A percentile compares a stretch with the other conserved stretches of the same genome.
These are phyloP conservation scores for Rhizopus sp. DNA, from an alignment of 371 early-diverging fungal genomes.

Conservation along the genomic window DNA sequence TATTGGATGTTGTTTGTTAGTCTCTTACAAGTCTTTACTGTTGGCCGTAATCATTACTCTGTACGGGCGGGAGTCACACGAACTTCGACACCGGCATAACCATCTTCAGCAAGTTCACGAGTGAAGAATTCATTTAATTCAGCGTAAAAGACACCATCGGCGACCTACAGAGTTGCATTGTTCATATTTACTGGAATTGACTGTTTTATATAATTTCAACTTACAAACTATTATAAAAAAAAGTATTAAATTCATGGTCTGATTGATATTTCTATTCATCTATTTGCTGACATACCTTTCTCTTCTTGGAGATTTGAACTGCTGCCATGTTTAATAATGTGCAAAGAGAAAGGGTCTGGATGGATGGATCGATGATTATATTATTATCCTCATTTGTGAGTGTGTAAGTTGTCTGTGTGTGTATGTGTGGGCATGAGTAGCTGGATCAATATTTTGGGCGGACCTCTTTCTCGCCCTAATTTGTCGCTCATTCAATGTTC, in stretches of 20 bases:
- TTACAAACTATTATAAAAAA: constrained; percentile 50
- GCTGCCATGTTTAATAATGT: constrained; percentile 16
- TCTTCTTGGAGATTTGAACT: constrained; percentile 29
- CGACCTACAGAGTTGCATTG: constrained; percentile 56
- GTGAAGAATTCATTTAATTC: constrained; percentile 99
- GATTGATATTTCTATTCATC: constrained; percentile 7
- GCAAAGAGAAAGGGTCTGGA: background rate
- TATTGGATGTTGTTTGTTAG: constrained; percentile 5
- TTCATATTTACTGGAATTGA: background rate
- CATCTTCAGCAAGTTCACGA: constrained; percentile 90
- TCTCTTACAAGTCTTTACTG: background rate
- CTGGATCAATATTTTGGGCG: too few relatives aligned
- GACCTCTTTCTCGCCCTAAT: too few relatives aligned
- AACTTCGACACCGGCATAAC: constrained; percentile 98
- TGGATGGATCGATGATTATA: too few relatives aligned
- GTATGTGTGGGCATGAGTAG: too few relatives aligned
- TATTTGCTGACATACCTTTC: constrained; percentile 17
- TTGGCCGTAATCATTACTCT: constrained; percentile 55
- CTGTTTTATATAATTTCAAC: constrained; percentile 24
- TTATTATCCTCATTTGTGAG: too few relatives aligned
- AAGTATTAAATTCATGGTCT: background rate
- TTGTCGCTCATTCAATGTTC: too few relatives aligned
- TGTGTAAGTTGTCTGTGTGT: too few relatives aligned
- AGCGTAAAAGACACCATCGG: constrained; percentile 99
- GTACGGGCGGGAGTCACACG: constrained; percentile 98